Conservation (phyloP, 1,139 yeast species). For the Lodderomyces pseudojiufengensis region DNA sequence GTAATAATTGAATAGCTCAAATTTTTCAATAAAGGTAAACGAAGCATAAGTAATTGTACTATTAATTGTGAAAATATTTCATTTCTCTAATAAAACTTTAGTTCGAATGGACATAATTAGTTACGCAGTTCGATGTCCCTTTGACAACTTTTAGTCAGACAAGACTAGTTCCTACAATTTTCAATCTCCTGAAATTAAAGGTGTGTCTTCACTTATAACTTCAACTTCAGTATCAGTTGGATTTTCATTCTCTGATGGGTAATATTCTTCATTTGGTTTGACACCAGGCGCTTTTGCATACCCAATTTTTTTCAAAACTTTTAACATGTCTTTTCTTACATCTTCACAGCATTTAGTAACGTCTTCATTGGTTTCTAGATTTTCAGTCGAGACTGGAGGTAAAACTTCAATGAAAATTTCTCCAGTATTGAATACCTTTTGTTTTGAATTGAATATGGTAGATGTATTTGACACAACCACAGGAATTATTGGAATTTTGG, state of each 20-base stretch:
- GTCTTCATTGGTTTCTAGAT: constrained; percentile 53
- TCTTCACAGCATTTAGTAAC: constrained; percentile 47
- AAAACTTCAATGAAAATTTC: constrained; percentile 62
- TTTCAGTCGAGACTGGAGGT: constrained; percentile 61
- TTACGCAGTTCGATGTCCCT: too few relatives aligned
- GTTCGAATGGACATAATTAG: too few relatives aligned
- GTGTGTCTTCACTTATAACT: constrained; percentile 18
- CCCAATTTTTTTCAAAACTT: constrained; percentile 29
- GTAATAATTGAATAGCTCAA: constrained; percentile 22
- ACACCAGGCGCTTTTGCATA: constrained; percentile 21
- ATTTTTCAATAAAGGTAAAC: too few relatives aligned
- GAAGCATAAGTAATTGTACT: too few relatives aligned
- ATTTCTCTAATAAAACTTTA: too few relatives aligned
- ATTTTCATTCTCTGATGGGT: constrained; percentile 9
- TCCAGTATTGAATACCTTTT: constrained; percentile 56
- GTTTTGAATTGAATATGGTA: constrained; percentile 58
- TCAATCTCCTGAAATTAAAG: constrained; percentile 17
- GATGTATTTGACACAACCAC: constrained; percentile 84
- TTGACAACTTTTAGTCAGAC: too few relatives aligned
- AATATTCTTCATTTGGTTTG: constrained; percentile 11
- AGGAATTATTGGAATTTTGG: constrained; percentile 85
- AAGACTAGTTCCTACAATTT: too few relatives aligned
- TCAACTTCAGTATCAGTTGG: constrained; percentile 16
- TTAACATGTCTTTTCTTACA: constrained; percentile 33
- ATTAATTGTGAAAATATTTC: too few relatives aligned